Conservation (phyloP, 75 land plant genomes). For the Larix kaempferi region DNA sequence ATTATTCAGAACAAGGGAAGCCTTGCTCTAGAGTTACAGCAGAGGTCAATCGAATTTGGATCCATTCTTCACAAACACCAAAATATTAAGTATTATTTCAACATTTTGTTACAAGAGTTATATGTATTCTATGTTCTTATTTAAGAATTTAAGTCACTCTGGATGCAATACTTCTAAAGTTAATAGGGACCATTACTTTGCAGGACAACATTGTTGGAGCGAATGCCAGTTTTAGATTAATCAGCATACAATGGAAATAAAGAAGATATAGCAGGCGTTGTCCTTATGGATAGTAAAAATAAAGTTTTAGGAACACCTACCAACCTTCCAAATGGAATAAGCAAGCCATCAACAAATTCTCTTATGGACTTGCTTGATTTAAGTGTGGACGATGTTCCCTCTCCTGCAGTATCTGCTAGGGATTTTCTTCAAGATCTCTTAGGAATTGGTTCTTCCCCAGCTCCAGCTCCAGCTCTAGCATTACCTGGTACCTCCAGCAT, state of each 20-base stretch:
- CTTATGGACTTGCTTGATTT: slow-evolving; percentile 86
- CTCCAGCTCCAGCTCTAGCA: too few species aligned
- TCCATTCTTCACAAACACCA: slow-evolving; percentile 75
- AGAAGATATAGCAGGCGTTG: slow-evolving; percentile 39
- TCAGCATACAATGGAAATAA: slow-evolving; percentile 63
- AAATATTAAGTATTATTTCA: slow-evolving; percentile 61
- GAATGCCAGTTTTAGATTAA: slow-evolving; percentile 92
- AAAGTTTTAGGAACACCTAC: slow-evolving; percentile 26
- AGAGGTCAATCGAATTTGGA: slow-evolving; percentile 85
- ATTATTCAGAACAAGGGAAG: slow-evolving; percentile 63
- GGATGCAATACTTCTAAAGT: background rate
- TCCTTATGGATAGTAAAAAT: slow-evolving; percentile 11
- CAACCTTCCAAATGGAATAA: slow-evolving; percentile 73
- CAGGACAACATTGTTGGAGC: slow-evolving; percentile 82
- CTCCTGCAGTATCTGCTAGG: slow-evolving; percentile 50
- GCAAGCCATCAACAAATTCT: slow-evolving; percentile 58
- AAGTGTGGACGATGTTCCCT: slow-evolving; percentile 67
- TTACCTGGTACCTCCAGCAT: too few species aligned
- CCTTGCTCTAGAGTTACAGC: slow-evolving; percentile 82
- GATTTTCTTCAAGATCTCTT: slow-evolving; percentile 73
- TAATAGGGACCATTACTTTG: slow-evolving; percentile 4
- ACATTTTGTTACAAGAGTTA: slow-evolving; percentile 72
- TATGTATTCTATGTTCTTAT: slow-evolving; percentile 81
- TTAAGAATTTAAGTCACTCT: slow-evolving; percentile 19
- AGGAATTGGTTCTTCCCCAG: slow-evolving; percentile 64